Evolutionary conservation across 2,329 filamentous ascomycete genomes (phyloP).

Genomic region (Drechslerella dactyloides): DNA sequence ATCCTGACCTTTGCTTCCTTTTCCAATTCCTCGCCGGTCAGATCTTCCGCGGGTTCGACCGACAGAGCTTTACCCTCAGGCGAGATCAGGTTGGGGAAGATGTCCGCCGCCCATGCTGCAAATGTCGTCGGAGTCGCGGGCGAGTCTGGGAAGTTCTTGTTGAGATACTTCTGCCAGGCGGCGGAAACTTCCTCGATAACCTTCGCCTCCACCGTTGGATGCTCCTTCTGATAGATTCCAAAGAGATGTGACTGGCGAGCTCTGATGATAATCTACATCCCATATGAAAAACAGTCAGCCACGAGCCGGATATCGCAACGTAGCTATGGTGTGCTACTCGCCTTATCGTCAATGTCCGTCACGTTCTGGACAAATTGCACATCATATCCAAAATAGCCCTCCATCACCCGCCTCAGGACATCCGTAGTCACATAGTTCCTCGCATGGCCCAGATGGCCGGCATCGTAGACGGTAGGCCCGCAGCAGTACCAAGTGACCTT

Average conservation of each 20-base stretch:
- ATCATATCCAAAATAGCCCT: conserved; percentile 81
- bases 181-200: conserved; percentile 49
- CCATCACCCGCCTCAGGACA: conserved; percentile 80
- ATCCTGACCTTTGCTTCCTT: conserved; percentile 87
- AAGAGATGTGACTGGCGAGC: conserved; percentile 81
- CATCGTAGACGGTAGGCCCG: conserved; percentile 84
- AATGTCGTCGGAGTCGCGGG: conserved; percentile 51
- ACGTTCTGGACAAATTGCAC: conserved; percentile 93
- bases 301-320: background rate
- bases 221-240: conserved; percentile 74
- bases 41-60: conserved; percentile 39
- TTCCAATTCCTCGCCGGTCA: conserved; percentile 61
- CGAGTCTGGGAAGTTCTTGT: conserved; percentile 51
- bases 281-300: conserved; percentile 31
- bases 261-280: conserved; percentile 66
- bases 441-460: conserved; percentile 81
- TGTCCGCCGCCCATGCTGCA: conserved; percentile 49
- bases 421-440: conserved; percentile 91
- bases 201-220: conserved; percentile 61
- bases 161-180: conserved; percentile 54
- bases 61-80: conserved; percentile 63
- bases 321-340: conserved; percentile 54
- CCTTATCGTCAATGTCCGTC: conserved; percentile 81
- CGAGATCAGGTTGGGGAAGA: conserved; percentile 35
- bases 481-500: conserved; percentile 87